Conservation (phyloP, 805 yeast species). For the Yarrowia hollandica region DNA sequence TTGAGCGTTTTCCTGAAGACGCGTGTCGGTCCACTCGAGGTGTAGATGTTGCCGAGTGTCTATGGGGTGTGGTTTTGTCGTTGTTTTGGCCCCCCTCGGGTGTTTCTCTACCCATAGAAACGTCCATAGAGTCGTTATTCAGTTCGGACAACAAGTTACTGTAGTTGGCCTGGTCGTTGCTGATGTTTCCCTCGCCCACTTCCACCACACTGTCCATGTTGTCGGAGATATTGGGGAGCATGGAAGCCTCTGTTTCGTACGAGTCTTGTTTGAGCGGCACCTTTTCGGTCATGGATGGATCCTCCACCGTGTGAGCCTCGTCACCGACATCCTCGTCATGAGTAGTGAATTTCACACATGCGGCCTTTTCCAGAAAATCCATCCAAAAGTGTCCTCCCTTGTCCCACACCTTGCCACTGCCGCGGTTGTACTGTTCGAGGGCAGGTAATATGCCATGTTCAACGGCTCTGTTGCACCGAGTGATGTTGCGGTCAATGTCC, state of each 20-base stretch:
- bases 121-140: background rate
- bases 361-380: constrained; percentile 71
- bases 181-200: background rate
- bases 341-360: constrained; percentile 60
- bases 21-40: constrained; percentile 21
- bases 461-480: constrained; percentile 65
- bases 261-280: constrained; percentile 32
- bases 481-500: constrained; percentile 72
- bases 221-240: background rate
- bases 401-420: constrained; percentile 62
- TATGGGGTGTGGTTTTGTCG: background rate
- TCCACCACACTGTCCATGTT: background rate
- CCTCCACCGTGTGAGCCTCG: constrained; percentile 29
- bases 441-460: constrained; percentile 68
- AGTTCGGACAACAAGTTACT: background rate
- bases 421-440: constrained; percentile 57
- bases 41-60: background rate
- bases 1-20: background rate
- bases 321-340: constrained; percentile 45
- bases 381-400: constrained; percentile 70
- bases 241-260: constrained; percentile 18
- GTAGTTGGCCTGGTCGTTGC: background rate
- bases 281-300: constrained; percentile 29
- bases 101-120: background rate
- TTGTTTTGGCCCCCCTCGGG: background rate